These are phyloP conservation scores for Elsinoe fawcettii DNA, from an alignment of 2,329 filamentous ascomycete species.

Conservation along the genomic window DNA sequence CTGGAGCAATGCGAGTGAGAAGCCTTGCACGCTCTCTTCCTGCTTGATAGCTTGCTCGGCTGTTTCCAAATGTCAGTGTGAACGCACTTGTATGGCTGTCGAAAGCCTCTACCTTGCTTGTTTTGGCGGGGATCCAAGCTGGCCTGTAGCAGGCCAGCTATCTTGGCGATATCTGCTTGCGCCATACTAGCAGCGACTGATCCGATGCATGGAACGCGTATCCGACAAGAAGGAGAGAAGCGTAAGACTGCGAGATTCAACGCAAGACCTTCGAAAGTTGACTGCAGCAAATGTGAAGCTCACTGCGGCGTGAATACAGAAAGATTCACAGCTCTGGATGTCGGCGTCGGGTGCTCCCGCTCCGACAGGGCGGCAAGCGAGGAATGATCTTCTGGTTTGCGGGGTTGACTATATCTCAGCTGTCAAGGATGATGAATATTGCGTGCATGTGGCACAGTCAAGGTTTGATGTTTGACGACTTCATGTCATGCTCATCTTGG, in stretches of 20 bases:
- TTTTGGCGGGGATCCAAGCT: conserved; percentile 82
- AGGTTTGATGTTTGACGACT: not conserved
- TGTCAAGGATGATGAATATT: conserved; percentile 2
- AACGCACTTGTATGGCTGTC: conserved; percentile 6
- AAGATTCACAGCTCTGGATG: not conserved
- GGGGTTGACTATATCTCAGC: not conserved
- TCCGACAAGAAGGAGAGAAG: not conserved
- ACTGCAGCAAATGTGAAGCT: not conserved
- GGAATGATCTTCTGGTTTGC: not conserved
- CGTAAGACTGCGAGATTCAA: not conserved
- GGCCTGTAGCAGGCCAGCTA: conserved; percentile 80
- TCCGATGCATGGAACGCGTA: not conserved
- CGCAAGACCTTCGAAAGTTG: not conserved
- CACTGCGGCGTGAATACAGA: not conserved
- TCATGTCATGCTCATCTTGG: not conserved
- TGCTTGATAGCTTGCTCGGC: conserved; percentile 73
- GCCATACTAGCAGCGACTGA: conserved; percentile 42
- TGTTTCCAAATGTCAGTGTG: conserved; percentile 35
- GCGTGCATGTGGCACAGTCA: conserved; percentile 1
- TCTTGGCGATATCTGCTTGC: conserved; percentile 46
- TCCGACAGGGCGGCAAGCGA: not conserved
- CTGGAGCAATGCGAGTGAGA: conserved; percentile 77
- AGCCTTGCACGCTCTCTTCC: conserved; percentile 76
- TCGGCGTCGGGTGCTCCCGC: not conserved
- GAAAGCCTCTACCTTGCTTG: conserved; percentile 64